These are phyloP conservation scores for Aphanomyces euteiches DNA, from an alignment of 352 stramenopile genomes.

Conservation along the genomic window DNA sequence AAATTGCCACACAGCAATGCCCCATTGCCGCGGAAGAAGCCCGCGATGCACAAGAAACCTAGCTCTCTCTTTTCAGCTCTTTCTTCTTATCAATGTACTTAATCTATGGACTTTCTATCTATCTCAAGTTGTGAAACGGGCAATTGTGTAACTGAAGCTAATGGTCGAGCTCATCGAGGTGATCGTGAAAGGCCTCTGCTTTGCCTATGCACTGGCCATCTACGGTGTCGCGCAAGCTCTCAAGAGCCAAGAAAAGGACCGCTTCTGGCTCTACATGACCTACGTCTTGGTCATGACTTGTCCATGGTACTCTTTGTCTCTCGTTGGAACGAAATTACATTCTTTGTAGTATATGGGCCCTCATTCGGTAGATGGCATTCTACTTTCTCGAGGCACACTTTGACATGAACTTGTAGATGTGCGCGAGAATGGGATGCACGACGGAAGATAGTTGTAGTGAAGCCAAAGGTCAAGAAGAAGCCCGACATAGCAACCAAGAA, in stretches of 20 bases:
- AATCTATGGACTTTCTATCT: neutral
- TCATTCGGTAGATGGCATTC: slow-evolving; percentile 49
- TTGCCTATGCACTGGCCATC: slow-evolving; percentile 9
- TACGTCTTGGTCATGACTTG: slow-evolving; percentile 83
- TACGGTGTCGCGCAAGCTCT: slow-evolving; percentile 15
- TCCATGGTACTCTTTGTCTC: slow-evolving; percentile 44
- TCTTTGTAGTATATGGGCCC: slow-evolving; percentile 55
- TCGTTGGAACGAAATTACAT: neutral
- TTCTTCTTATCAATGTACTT: slow-evolving; percentile 56
- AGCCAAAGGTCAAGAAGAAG: slow-evolving; percentile 68
- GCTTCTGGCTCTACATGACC: slow-evolving; percentile 65
- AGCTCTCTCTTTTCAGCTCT: slow-evolving; percentile 66
- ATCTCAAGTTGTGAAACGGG: neutral
- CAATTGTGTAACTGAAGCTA: neutral
- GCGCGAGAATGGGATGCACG: slow-evolving; percentile 50
- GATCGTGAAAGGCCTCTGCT: slow-evolving; percentile 11
- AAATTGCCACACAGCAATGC: neutral
- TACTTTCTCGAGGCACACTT: neutral
- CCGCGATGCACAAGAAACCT: slow-evolving; percentile 45
- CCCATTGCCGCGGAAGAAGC: slow-evolving; percentile 1
- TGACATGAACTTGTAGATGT: neutral
- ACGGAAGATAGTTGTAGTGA: slow-evolving; percentile 54
- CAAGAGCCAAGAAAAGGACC: slow-evolving; percentile 4
- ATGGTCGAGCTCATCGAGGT: slow-evolving; percentile 28
- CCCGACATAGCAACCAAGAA: slow-evolving; percentile 65